These are phyloP conservation scores for Yamadazyma ubonensis DNA, from an alignment of 805 yeast genomes.

Conservation along the genomic window DNA sequence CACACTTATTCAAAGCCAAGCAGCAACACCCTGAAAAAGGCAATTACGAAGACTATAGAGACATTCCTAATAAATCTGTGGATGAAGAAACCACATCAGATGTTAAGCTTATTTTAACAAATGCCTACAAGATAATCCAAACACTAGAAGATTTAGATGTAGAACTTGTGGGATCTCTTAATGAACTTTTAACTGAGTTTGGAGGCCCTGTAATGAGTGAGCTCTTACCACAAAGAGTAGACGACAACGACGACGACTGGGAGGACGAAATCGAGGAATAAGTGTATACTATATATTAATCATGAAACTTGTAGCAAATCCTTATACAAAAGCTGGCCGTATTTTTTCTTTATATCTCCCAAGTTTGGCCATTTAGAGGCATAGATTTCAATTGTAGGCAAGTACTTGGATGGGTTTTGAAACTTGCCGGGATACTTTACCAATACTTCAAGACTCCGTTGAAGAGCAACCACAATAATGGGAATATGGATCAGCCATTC, in stretches of 20 bases:
- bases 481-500: constrained; percentile 6
- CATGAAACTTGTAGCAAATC: not conserved
- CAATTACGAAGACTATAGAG: constrained; percentile 40
- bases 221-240: constrained; percentile 32
- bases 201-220: constrained; percentile 60
- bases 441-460: not conserved
- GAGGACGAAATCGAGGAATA: constrained; percentile 35
- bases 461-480: constrained; percentile 1
- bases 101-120: constrained; percentile 44
- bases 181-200: constrained; percentile 47
- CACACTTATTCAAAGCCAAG: constrained; percentile 51
- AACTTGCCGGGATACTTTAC: constrained; percentile 2
- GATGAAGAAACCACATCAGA: constrained; percentile 38
- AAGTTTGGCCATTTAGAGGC: constrained; percentile 4
- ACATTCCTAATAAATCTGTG: constrained; percentile 25
- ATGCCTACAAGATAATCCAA: constrained; percentile 43
- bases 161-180: constrained; percentile 58
- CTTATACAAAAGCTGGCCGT: not conserved
- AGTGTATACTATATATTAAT: too few species aligned
- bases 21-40: constrained; percentile 10
- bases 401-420: constrained; percentile 1
- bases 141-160: constrained; percentile 49
- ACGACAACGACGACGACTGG: constrained; percentile 39
- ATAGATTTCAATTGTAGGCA: constrained; percentile 2
- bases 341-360: not conserved